A percentile compares a stretch with the other conserved stretches of the same genome.
phyloP scores from a whole-genome alignment of 495 filamentous ascomycete genomes.

The Xylaria cubensis region DNA sequence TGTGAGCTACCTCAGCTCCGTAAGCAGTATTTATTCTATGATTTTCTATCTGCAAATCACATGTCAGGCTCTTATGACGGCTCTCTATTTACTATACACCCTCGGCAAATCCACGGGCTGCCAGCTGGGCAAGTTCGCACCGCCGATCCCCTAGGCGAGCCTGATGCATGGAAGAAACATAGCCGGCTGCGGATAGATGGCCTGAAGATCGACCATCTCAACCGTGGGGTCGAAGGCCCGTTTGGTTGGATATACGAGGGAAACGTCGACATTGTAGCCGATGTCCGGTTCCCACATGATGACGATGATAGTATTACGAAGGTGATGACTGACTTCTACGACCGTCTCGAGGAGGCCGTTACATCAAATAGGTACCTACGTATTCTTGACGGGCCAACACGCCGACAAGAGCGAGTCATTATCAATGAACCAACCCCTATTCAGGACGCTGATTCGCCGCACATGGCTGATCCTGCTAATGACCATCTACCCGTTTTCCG shows the following conservation, averaged over 20 bases:
- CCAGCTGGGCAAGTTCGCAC: constrained; percentile 50
- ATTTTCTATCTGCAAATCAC: constrained; percentile 92
- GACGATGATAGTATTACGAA: constrained; percentile 86
- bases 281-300: constrained; percentile 90
- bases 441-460: constrained; percentile 22
- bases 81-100: constrained; percentile 96
- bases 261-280: constrained; percentile 94
- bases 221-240: constrained; percentile 89
- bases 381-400: constrained; percentile 49
- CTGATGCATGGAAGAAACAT: constrained; percentile 87
- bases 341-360: constrained; percentile 90
- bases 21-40: constrained; percentile 97
- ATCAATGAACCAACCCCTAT: constrained; percentile 33
- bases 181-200: constrained; percentile 89
- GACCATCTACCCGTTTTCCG: constrained; percentile 22
- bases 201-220: constrained; percentile 93
- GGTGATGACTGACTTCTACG: constrained; percentile 92
- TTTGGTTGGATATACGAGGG: constrained; percentile 98
- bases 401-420: constrained; percentile 38
- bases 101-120: constrained; percentile 81
- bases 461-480: constrained; percentile 14
- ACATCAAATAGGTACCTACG: constrained; percentile 69
- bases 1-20: constrained; percentile 91
- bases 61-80: constrained; percentile 97
- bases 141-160: constrained; percentile 56